Conservation (phyloP, 352 stramenopile genomes). For the Phytophthora cryptogea region DNA sequence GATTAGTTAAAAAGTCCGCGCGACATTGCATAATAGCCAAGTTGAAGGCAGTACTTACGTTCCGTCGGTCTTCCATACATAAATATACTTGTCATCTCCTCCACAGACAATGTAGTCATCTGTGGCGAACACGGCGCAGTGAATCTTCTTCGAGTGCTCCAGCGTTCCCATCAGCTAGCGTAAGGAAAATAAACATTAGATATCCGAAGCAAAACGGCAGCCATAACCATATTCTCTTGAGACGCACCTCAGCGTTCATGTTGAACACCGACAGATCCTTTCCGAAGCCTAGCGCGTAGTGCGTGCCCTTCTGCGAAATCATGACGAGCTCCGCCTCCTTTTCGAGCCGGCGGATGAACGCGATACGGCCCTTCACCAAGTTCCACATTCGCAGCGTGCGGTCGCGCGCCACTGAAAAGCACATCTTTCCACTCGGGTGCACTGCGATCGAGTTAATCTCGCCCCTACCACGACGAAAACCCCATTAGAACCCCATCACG, state of each 20-base stretch:
- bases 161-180: constrained; percentile 62
- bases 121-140: constrained; percentile 73
- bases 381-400: constrained; percentile 92
- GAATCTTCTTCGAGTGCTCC: constrained; percentile 75
- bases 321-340: constrained; percentile 78
- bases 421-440: constrained; percentile 89
- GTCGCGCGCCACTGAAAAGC: constrained; percentile 84
- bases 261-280: constrained; percentile 81
- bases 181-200: constrained; percentile 5
- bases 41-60: constrained; percentile 44
- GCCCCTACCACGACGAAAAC: constrained; percentile 39
- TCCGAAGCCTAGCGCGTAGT: constrained; percentile 77
- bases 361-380: constrained; percentile 87
- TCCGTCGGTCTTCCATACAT: constrained; percentile 78
- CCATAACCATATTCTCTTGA: neutral
- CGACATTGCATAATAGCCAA: neutral
- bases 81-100: constrained; percentile 83
- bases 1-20: constrained; percentile 4
- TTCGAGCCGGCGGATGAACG: constrained; percentile 86
- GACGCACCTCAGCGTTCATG: constrained; percentile 69
- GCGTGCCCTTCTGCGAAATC: constrained; percentile 74
- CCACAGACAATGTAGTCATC: constrained; percentile 80
- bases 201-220: neutral
- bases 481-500: neutral
- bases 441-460: constrained; percentile 86